phyloP scores from a whole-genome alignment of 148 eudicot species.

The Rhododendron ferrugineum region DNA sequence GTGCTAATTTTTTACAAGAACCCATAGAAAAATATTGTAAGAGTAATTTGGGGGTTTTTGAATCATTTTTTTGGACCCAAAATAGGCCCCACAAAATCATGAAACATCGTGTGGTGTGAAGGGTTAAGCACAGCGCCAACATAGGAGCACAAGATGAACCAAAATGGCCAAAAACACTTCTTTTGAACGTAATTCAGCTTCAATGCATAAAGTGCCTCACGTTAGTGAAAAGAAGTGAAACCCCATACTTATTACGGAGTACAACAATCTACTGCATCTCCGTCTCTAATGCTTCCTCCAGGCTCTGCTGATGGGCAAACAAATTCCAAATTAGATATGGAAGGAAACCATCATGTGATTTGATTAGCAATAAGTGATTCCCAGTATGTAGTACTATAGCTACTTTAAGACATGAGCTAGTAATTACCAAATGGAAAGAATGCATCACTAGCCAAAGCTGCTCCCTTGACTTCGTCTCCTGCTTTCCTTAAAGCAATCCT shows the following conservation, averaged over 20 bases:
- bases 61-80: no score
- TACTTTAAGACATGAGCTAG: background rate
- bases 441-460: constrained; percentile 98
- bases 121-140: background rate
- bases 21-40: no score
- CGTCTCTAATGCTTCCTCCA: constrained; percentile 84
- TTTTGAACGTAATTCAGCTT: constrained; percentile 4
- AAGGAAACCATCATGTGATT: background rate
- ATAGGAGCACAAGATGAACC: background rate
- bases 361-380: background rate
- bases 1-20: no score
- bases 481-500: constrained; percentile 92
- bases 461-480: constrained; percentile 84
- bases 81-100: no score
- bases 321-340: background rate
- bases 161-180: background rate
- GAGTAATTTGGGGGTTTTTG: no score
- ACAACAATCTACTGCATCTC: constrained; percentile 85
- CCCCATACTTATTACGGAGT: constrained; percentile 83
- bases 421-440: constrained; percentile 95
- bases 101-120: no score
- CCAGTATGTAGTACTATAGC: background rate
- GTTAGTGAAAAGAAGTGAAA: constrained; percentile 66
- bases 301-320: constrained; percentile 54
- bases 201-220: constrained; percentile 89